These are phyloP conservation scores for Nepenthes mirabilis DNA, from an alignment of 148 eudicot genomes.

Conservation along the genomic window DNA sequence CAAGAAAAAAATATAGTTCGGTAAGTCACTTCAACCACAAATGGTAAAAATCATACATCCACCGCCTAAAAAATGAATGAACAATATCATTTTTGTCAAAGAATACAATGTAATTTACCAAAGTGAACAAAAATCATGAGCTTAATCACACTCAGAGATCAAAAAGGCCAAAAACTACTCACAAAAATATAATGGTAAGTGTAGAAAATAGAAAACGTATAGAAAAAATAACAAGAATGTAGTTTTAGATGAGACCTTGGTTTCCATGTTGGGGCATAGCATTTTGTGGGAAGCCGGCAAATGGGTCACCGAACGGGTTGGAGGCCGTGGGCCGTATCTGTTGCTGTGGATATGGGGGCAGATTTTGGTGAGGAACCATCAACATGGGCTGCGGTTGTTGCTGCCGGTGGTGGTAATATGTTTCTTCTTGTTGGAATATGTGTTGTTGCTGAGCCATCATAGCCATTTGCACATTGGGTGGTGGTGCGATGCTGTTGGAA, in stretches of 20 bases:
- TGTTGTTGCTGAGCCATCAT: conserved; percentile 52
- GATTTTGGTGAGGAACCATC: conserved; percentile 32
- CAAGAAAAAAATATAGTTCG: no score
- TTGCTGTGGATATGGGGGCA: conserved; percentile 29
- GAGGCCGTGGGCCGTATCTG: conserved; percentile 18
- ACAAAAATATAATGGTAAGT: no score
- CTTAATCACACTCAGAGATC: no score
- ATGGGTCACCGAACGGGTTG: conserved; percentile 87
- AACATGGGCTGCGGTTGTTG: conserved; percentile 25
- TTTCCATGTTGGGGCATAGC: conserved; percentile 39
- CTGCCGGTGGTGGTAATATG: conserved; percentile 19
- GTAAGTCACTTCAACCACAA: not conserved
- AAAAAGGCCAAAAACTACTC: no score
- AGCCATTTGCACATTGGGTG: conserved; percentile 77
- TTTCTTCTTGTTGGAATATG: conserved; percentile 24
- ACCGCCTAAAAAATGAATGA: no score
- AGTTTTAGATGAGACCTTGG: conserved; percentile 38
- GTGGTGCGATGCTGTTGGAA: conserved; percentile 53
- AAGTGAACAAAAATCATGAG: no score
- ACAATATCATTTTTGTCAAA: no score
- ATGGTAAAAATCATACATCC: not conserved
- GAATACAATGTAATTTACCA: no score
- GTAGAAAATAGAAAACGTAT: no score
- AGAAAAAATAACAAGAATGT: not conserved
- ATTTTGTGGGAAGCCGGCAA: conserved; percentile 27